These are phyloP conservation scores for Wallemia ichthyophaga DNA, from an alignment of 1,284 basidiomycete species.

Conservation along the genomic window DNA sequence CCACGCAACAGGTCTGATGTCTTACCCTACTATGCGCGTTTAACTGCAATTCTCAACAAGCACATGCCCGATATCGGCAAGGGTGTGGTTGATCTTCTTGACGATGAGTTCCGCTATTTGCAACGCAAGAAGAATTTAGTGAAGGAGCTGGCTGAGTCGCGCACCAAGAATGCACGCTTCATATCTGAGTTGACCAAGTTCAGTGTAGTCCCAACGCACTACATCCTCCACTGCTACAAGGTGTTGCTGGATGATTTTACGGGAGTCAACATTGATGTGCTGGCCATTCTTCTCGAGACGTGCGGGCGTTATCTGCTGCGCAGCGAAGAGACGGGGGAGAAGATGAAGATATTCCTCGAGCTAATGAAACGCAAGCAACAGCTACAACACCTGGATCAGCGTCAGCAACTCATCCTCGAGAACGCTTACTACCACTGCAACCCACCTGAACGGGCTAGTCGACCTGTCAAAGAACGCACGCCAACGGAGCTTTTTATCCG, in stretches of 20 bases:
- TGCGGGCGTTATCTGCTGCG: conserved; percentile 78
- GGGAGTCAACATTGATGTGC: conserved; percentile 70
- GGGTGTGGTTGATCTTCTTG: conserved; percentile 50
- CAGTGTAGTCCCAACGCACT: conserved; percentile 61
- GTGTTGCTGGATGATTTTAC: conserved; percentile 86
- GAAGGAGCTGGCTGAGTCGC: conserved; percentile 52
- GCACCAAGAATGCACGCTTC: conserved; percentile 72
- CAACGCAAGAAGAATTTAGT: conserved; percentile 75
- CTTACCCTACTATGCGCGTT: conserved; percentile 68
- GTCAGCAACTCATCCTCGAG: conserved; percentile 65
- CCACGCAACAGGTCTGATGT: conserved; percentile 71
- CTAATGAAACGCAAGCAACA: conserved; percentile 79
- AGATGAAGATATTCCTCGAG: conserved; percentile 63
- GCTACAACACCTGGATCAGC: conserved; percentile 66
- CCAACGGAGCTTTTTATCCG: conserved; percentile 76
- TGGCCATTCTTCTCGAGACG: conserved; percentile 67
- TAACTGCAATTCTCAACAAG: conserved; percentile 56
- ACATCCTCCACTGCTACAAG: conserved; percentile 86
- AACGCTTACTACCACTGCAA: conserved; percentile 99
- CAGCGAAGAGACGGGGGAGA: conserved; percentile 54
- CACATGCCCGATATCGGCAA: conserved; percentile 82
- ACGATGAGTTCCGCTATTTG: conserved; percentile 88
- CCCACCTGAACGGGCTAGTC: conserved; percentile 68
- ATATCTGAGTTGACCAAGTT: conserved; percentile 85
- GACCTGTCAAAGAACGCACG: conserved; percentile 53